Base-by-base conservation (phyloP, 192 early-diverging fungal genomes). In the Chytriomyces sp. region DNA sequence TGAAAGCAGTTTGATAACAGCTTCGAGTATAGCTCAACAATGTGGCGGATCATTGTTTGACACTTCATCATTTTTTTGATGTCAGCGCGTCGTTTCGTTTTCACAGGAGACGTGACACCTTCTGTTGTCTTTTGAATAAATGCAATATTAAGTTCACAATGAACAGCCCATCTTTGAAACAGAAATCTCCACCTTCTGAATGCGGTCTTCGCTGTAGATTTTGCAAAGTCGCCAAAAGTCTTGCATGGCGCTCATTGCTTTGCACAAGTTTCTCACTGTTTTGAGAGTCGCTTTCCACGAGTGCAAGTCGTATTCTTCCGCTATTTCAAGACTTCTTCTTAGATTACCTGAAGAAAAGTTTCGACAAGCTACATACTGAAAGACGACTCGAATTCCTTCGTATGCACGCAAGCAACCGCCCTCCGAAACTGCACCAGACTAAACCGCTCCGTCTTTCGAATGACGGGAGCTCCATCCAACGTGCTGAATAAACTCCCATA, bases 171-270 rank as follows among this genome's bases (percentile, higher is more conserved):
- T 35, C 4, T 35, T 35, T 35, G 35, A 59, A 13, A 23, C 46
- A 16, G 9, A 24, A 13, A 18, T n/a, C 44, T 44, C 18, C 67
- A 83, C 82, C 82, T 84, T 92, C 64, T 87, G 83, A 67, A 94
- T 92, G 74, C 92, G 91, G 46, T 95, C 93, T 67, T 97, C 97
- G 78, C 93, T 92, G 76, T 89, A 98, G 5, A 94, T 88, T 67
- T 90, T 90, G 63, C 94, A 92, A 3, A 97, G 80, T 81, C 93
- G 91, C 94, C 97, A 97, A 85, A 98, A 98, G 71, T 95, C 94
- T 5, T 95, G 95, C 64, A 98, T 72, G 45, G 88, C 86, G 24
- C 88, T 72, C 16, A 98, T 80, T 9, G 93, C 82, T 60, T 91
- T 87, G n/a, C 94, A 96, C 6, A 95, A 82, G 9, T 86, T 84